Evolutionary conservation across 164 flowering plant species (phyloP).

Genomic region (Piper betle): DNA sequence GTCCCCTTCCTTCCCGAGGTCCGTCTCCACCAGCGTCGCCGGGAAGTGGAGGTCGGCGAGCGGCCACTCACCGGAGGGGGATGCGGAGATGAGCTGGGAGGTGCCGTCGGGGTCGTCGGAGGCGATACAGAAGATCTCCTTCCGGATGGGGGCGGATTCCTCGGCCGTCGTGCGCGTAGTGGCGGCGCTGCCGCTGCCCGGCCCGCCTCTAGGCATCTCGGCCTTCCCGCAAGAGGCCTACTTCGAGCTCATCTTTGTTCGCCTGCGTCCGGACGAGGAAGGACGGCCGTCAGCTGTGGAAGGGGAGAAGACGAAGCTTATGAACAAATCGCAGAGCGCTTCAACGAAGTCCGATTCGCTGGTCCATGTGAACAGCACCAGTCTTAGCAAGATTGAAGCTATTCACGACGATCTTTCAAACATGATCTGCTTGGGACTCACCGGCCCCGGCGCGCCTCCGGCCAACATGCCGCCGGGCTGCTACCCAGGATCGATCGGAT

Average conservation of each 20-base stretch:
- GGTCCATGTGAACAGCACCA: constrained; percentile 14
- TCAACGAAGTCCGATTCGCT: constrained; percentile 20
- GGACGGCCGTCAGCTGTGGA: constrained; percentile 13
- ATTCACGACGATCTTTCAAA: constrained; percentile 9
- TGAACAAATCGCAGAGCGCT: constrained; percentile 21
- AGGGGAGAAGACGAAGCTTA: constrained; percentile 54
- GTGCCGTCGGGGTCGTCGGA: constrained; percentile 54
- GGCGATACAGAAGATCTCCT: constrained; percentile 62
- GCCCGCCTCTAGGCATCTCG: constrained; percentile 52
- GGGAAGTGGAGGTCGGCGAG: not conserved
- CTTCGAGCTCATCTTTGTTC: constrained; percentile 54
- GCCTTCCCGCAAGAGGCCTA: constrained; percentile 90
- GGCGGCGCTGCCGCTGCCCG: constrained; percentile 74
- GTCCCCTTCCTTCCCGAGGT: not conserved
- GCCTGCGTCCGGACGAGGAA: constrained; percentile 3
- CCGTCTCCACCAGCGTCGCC: not conserved
- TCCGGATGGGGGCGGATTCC: constrained; percentile 26
- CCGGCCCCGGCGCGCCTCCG: constrained; percentile 36
- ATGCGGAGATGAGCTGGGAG: constrained; percentile 52
- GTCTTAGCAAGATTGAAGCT: constrained; percentile 15
- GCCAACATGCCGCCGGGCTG: constrained; percentile 45
- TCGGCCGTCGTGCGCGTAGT: constrained; percentile 14
- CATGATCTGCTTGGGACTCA: constrained; percentile 43
- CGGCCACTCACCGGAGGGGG: constrained; percentile 18
- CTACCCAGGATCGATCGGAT: constrained; percentile 67